These are phyloP conservation scores for Jaltomata sinuosa DNA, from an alignment of 257 asterid species.

Conservation along the genomic window DNA sequence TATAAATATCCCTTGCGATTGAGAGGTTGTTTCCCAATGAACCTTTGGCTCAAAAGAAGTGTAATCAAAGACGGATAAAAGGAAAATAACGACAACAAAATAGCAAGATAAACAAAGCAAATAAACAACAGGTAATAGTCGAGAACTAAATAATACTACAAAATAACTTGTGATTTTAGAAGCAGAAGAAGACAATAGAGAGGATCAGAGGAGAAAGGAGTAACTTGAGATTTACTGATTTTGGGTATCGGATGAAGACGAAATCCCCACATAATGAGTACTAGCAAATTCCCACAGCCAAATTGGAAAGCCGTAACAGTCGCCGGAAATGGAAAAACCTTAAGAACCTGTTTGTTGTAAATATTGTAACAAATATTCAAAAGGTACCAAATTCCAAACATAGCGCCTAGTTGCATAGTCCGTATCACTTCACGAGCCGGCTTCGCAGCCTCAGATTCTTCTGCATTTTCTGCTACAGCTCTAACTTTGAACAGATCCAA, in stretches of 20 bases:
- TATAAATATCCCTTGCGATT: too few species aligned
- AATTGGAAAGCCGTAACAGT: constrained; percentile 78
- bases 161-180: too few species aligned
- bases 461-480: constrained; percentile 36
- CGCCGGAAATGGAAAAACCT: constrained; percentile 69
- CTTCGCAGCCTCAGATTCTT: constrained; percentile 7
- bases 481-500: background rate
- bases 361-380: constrained; percentile 83
- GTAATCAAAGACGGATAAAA: background rate
- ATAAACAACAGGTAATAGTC: too few species aligned
- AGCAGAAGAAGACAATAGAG: background rate
- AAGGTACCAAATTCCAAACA: constrained; percentile 71
- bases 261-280: constrained; percentile 60
- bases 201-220: background rate
- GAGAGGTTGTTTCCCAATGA: background rate
- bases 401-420: constrained; percentile 48
- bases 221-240: constrained; percentile 56
- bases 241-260: constrained; percentile 71
- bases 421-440: constrained; percentile 6
- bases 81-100: background rate
- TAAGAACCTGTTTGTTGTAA: constrained; percentile 84
- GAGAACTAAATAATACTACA: too few species aligned
- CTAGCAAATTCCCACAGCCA: constrained; percentile 62
- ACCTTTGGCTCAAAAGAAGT: background rate
- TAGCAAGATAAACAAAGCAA: background rate